A percentile compares a stretch with the other conserved stretches of the same genome.
Evolutionary conservation across 2,329 filamentous ascomycete genomes (phyloP).

Genomic region (Hymenoscyphus repandus): DNA sequence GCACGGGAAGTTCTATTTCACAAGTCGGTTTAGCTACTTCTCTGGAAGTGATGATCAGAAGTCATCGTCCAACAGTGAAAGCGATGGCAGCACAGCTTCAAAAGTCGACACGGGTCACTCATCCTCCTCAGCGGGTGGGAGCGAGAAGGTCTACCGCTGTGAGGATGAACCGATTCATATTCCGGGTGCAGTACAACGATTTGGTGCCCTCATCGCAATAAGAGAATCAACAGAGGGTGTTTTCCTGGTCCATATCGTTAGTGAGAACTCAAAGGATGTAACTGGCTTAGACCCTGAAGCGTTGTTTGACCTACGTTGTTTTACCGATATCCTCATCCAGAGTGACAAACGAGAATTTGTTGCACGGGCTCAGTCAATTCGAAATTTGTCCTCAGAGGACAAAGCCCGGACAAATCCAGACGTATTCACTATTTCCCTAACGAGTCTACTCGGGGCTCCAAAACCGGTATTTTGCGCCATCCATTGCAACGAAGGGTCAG

Average conservation of each 20-base stretch:
- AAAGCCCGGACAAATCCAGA: constrained; percentile 14
- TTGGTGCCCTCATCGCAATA: constrained; percentile 21
- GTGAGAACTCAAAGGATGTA: constrained; percentile 19
- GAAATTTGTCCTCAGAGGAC: constrained; percentile 1
- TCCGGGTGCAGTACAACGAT: constrained; percentile 20
- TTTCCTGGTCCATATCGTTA: constrained; percentile 19
- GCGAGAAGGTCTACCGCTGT: constrained; percentile 15
- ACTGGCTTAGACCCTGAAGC: constrained; percentile 15
- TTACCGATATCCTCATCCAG: constrained; percentile 18
- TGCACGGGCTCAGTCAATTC: constrained; percentile 8
- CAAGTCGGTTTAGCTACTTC: constrained; percentile 3
- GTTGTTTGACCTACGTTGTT: constrained; percentile 20
- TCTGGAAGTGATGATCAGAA: neutral
- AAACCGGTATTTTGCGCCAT: constrained; percentile 19
- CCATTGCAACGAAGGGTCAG: constrained; percentile 11
- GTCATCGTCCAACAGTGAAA: neutral
- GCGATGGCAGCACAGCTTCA: neutral
- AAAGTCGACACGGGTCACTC: neutral
- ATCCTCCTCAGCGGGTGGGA: neutral
- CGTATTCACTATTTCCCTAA: constrained; percentile 19
- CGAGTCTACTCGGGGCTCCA: constrained; percentile 12
- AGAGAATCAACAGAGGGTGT: constrained; percentile 11
- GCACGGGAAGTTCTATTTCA: constrained; percentile 2
- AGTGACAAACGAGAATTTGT: constrained; percentile 18
- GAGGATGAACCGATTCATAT: constrained; percentile 24